Percentiles rank a stretch among this genome's conserved stretches.
These are phyloP conservation scores for Triticum urartu DNA, from an alignment of 176 grass and related monocot genomes.

Conservation along the genomic window DNA sequence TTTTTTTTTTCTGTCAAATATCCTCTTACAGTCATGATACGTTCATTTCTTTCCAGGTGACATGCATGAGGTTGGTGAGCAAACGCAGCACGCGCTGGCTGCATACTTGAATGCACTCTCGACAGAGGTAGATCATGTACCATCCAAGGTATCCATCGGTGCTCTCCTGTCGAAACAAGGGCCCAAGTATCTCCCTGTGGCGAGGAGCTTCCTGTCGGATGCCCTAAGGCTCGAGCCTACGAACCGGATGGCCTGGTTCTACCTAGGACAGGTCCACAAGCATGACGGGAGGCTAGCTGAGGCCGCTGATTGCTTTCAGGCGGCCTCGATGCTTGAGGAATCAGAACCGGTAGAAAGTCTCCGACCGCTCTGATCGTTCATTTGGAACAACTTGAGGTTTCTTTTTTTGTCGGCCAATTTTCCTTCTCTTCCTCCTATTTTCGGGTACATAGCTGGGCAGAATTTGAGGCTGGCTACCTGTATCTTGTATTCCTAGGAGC, in stretches of 20 bases:
- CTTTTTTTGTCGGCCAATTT: conserved; percentile 21
- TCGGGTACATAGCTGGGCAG: conserved; percentile 43
- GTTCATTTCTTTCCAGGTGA: conserved; percentile 43
- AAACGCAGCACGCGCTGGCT: conserved; percentile 48
- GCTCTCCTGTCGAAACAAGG: conserved; percentile 66
- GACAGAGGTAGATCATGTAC: conserved; percentile 64
- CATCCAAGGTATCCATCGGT: conserved; percentile 78
- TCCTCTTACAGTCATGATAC: background rate
- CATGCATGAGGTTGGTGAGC: conserved; percentile 51
- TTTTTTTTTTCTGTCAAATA: background rate
- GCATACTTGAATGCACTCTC: conserved; percentile 68
- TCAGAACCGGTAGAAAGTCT: conserved; percentile 85
- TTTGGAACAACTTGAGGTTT: conserved; percentile 7
- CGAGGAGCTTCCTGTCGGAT: conserved; percentile 84
- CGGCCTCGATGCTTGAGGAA: conserved; percentile 78
- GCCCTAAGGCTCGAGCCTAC: conserved; percentile 81
- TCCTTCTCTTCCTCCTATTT: conserved; percentile 5
- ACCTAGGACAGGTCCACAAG: conserved; percentile 85
- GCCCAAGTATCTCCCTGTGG: conserved; percentile 66
- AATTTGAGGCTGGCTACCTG: conserved; percentile 16
- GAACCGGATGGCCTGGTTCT: conserved; percentile 80
- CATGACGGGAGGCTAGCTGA: conserved; percentile 71
- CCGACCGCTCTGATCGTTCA: conserved; percentile 49
- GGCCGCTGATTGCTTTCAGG: conserved; percentile 92
- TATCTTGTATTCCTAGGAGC: conserved; percentile 20